Percentiles rank a stretch among this genome's conserved stretches.
Evolutionary conservation across 106 monocot species (phyloP).

Genomic region (Ottelia alismoides): DNA sequence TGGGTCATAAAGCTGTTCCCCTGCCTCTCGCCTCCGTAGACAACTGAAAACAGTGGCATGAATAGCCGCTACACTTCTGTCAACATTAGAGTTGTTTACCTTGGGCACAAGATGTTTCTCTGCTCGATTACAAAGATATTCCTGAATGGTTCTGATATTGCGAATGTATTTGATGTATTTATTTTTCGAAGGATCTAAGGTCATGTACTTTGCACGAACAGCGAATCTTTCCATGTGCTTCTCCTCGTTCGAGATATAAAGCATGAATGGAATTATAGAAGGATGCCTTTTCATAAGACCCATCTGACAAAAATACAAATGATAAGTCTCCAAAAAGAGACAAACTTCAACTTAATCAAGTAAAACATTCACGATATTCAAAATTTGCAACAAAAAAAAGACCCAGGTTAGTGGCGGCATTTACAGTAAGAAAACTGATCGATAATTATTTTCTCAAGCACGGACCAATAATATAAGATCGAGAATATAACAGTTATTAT

Average conservation of each 20-base stretch:
- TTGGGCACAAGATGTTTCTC: constrained; percentile 91
- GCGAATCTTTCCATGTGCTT: constrained; percentile 93
- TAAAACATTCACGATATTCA: too few relatives aligned
- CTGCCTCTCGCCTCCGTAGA: constrained; percentile 49
- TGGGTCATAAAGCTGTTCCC: constrained; percentile 61
- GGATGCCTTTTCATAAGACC: constrained; percentile 95
- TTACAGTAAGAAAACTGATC: too few relatives aligned
- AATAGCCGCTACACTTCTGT: constrained; percentile 78
- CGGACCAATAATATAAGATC: too few relatives aligned
- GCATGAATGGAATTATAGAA: constrained; percentile 87
- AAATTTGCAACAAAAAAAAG: too few relatives aligned
- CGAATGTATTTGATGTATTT: constrained; percentile 89
- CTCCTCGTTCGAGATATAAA: constrained; percentile 78
- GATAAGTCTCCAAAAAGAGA: too few relatives aligned
- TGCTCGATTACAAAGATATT: constrained; percentile 75
- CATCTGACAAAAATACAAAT: too few relatives aligned
- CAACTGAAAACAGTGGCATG: constrained; percentile 90
- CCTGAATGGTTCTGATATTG: constrained; percentile 90
- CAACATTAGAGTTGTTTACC: constrained; percentile 94
- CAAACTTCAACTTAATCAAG: too few relatives aligned
- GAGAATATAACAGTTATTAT: too few relatives aligned
- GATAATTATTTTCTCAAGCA: too few relatives aligned
- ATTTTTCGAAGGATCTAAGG: constrained; percentile 82
- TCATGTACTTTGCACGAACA: constrained; percentile 97
- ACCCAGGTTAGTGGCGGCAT: too few relatives aligned